A percentile compares a stretch with the other conserved stretches of the same genome.
phyloP scores from a whole-genome alignment of 345 rosid species.

The Laguncularia racemosa region DNA sequence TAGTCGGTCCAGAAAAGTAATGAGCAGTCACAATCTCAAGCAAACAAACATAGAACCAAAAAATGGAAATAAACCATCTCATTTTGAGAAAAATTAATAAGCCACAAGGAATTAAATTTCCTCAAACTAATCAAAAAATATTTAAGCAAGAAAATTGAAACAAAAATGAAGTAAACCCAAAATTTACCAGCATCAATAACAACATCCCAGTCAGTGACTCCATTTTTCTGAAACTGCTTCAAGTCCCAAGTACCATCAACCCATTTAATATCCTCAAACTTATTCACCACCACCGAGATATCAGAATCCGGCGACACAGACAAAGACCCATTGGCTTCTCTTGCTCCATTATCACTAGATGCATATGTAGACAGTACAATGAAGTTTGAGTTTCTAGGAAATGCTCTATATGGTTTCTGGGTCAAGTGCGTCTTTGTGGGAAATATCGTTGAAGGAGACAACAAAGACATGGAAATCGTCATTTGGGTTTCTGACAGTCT shows the following conservation, averaged over 20 bases:
- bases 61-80: no score
- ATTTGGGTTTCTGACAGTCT: conserved; percentile 8
- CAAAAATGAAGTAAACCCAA: background rate
- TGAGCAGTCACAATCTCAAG: no score
- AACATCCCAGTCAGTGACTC: conserved; percentile 75
- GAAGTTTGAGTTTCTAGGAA: conserved; percentile 27
- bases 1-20: no score
- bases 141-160: background rate
- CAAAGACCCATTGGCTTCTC: conserved; percentile 1
- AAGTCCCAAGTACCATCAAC: conserved; percentile 86
- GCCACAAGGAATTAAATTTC: background rate
- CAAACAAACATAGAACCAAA: no score
- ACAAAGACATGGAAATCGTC: conserved; percentile 54
- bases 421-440: conserved; percentile 24
- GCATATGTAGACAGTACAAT: conserved; percentile 31
- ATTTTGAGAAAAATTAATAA: background rate
- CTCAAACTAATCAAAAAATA: conserved; percentile 1
- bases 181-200: conserved; percentile 85
- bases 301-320: background rate
- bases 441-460: conserved; percentile 18
- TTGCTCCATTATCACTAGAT: conserved; percentile 35
- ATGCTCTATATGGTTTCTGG: conserved; percentile 20
- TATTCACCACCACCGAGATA: conserved; percentile 17
- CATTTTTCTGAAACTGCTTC: conserved; percentile 57
- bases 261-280: conserved; percentile 69